Percentiles rank a stretch among this genome's conserved stretches.
phyloP scores from a whole-genome alignment of 257 asterid species.

The Anisodus acutangulus region DNA sequence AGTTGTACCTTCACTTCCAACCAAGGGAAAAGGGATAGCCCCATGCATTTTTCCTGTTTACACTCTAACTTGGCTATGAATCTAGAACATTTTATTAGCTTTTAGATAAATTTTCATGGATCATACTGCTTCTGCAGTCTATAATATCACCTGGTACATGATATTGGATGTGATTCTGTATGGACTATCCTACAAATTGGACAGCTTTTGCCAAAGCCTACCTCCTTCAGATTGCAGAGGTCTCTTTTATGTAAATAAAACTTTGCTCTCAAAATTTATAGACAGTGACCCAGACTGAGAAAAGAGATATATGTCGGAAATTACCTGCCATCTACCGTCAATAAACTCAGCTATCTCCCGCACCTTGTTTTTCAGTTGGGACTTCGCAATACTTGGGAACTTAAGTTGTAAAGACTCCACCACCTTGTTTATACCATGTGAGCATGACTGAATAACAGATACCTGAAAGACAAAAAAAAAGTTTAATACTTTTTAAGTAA shows the following conservation, averaged over 20 bases:
- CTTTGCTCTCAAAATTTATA: background rate
- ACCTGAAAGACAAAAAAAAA: conserved; percentile 47
- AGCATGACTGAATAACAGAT: conserved; percentile 61
- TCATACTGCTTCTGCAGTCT: background rate
- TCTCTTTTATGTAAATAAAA: conserved; percentile 2
- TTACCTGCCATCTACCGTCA: conserved; percentile 90
- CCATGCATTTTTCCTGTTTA: background rate
- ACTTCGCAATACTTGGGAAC: conserved; percentile 65
- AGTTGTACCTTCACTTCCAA: background rate
- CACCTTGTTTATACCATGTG: conserved; percentile 62
- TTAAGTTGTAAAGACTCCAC: conserved; percentile 54
- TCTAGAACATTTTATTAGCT: background rate
- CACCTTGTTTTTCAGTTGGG: conserved; percentile 77
- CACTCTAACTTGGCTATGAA: background rate
- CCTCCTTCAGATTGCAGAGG: background rate
- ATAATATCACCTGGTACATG: background rate
- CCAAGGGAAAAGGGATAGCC: background rate
- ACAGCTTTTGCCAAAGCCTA: background rate
- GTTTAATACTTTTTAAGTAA: background rate
- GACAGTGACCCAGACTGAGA: conserved; percentile 4
- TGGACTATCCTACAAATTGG: background rate
- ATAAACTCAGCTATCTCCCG: conserved; percentile 74
- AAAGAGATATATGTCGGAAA: background rate
- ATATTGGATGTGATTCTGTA: background rate
- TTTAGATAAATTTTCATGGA: background rate